phyloP scores from a whole-genome alignment of 1,284 basidiomycete species.

The Exobasidium cylindrosporum region DNA sequence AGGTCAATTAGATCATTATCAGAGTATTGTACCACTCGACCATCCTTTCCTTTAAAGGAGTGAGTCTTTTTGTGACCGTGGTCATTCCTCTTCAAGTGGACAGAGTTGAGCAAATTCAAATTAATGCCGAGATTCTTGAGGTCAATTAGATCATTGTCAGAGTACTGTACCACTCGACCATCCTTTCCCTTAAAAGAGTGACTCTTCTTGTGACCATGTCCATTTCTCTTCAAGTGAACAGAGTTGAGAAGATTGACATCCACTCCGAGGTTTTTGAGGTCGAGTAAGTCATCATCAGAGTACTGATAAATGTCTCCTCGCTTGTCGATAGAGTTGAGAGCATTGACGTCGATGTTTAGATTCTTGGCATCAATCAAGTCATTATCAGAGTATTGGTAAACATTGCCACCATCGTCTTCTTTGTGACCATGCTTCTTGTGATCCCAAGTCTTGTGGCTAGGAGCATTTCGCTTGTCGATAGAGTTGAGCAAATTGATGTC shows the following conservation, averaged over 20 bases:
- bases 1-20: slow-evolving; percentile 9
- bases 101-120: background rate
- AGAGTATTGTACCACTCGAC: background rate
- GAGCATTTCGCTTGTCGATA: background rate
- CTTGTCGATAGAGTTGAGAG: slow-evolving; percentile 6
- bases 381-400: background rate
- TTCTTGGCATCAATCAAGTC: slow-evolving; percentile 13
- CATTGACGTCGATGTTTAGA: slow-evolving; percentile 7
- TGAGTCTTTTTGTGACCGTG: too few species aligned
- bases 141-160: background rate
- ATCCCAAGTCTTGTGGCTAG: background rate
- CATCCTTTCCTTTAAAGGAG: too few species aligned
- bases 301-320: background rate
- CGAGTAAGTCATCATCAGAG: background rate
- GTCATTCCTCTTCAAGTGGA: background rate
- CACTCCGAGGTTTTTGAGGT: background rate
- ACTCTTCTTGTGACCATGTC: background rate
- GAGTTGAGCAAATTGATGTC: slow-evolving; percentile 8
- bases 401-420: background rate
- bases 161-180: background rate
- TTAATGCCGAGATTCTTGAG: background rate
- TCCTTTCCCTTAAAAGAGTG: background rate
- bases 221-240: background rate
- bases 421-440: background rate
- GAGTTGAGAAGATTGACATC: slow-evolving; percentile 7